phyloP scores from a whole-genome alignment of 2,329 filamentous ascomycete genomes.

The Gnomoniopsis sp. region DNA sequence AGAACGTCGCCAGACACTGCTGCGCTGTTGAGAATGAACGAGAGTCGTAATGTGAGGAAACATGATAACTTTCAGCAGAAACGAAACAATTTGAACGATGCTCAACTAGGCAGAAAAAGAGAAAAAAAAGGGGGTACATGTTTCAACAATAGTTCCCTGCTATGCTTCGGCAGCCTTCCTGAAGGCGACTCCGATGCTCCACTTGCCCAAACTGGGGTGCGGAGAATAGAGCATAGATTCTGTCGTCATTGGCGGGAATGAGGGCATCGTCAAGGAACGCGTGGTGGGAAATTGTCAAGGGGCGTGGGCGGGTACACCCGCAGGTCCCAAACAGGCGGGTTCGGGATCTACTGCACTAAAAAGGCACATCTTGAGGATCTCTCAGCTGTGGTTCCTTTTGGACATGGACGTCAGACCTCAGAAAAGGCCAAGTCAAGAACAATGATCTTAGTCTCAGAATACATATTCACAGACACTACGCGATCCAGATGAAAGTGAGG shows the following conservation, averaged over 20 bases:
- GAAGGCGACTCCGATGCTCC: neutral
- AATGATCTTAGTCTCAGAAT: no score
- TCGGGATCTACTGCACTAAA: neutral
- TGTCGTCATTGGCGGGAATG: constrained; percentile 4
- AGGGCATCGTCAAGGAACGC: constrained; percentile 2
- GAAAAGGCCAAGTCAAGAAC: no score
- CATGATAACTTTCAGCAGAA: neutral
- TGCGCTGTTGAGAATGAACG: neutral
- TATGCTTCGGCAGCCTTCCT: neutral
- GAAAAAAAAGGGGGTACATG: neutral
- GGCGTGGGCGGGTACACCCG: neutral
- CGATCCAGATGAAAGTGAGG: no score
- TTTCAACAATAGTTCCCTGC: neutral
- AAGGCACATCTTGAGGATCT: neutral
- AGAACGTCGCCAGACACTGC: constrained; percentile 3
- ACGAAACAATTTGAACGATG: neutral
- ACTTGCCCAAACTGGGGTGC: neutral
- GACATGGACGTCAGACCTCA: neutral
- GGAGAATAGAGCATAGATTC: neutral
- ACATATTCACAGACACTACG: no score
- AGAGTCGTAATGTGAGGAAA: neutral
- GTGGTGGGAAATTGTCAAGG: constrained; percentile 1
- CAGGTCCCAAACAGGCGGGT: neutral
- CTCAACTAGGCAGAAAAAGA: neutral
- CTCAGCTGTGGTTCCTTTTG: neutral